Conservation (phyloP, 148 eudicot species). For the Diospyros lotus region DNA sequence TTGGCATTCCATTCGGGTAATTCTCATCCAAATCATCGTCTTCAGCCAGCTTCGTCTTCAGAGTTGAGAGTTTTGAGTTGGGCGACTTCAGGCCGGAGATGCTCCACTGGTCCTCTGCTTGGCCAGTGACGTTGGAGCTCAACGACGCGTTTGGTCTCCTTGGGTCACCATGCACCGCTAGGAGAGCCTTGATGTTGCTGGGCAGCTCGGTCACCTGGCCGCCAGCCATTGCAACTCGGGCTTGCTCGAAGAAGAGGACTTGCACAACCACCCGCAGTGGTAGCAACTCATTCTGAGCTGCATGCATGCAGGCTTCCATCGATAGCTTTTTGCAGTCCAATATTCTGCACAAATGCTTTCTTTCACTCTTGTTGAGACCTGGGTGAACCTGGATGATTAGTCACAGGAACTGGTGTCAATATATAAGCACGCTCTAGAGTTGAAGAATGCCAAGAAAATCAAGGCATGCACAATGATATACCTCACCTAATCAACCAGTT, state of each 20-base stretch:
- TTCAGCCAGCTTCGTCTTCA: conserved; percentile 63
- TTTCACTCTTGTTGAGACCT: conserved; percentile 60
- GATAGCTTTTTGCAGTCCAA: conserved; percentile 80
- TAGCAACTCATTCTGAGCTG: conserved; percentile 76
- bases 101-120: conserved; percentile 60
- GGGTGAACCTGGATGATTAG: conserved; percentile 55
- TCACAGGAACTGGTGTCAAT: neutral
- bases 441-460: neutral
- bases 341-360: conserved; percentile 64
- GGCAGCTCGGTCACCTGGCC: conserved; percentile 57
- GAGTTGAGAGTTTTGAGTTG: conserved; percentile 42
- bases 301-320: conserved; percentile 59
- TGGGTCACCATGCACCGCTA: conserved; percentile 36
- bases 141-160: conserved; percentile 24
- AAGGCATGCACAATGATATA: neutral
- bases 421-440: neutral
- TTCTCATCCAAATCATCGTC: conserved; percentile 45
- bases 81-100: conserved; percentile 56
- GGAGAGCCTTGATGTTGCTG: conserved; percentile 59
- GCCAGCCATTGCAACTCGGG: conserved; percentile 52
- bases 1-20: conserved; percentile 24
- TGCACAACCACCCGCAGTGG: conserved; percentile 78
- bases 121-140: too few species aligned
- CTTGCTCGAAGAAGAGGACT: conserved; percentile 85
- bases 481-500: neutral